Percentiles rank a stretch among this genome's conserved stretches.
phyloP scores from a whole-genome alignment of 257 asterid species.

The Nicotiana tomentosiformis region DNA sequence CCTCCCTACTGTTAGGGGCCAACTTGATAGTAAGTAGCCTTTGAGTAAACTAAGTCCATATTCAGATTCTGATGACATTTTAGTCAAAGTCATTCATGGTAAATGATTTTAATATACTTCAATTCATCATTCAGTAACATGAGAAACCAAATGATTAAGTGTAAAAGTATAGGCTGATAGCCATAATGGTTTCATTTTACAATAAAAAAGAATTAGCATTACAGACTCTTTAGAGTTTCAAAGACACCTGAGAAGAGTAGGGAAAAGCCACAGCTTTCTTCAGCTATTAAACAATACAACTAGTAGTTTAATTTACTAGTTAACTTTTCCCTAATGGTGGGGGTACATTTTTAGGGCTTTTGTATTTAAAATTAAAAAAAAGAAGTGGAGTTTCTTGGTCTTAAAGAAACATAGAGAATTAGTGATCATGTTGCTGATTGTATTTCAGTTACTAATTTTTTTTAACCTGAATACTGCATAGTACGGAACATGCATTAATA shows the following conservation, averaged over 20 bases:
- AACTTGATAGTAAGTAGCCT: neutral
- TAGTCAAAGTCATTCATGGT: neutral
- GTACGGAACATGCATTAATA: too few species aligned
- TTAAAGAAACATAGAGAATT: slow-evolving; percentile 3
- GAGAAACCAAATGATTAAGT: slow-evolving; percentile 6
- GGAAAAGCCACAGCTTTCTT: neutral
- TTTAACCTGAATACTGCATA: too few species aligned
- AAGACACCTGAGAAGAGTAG: slow-evolving; percentile 1
- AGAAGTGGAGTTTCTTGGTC: slow-evolving; percentile 6
- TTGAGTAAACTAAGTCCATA: neutral
- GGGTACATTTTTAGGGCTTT: neutral
- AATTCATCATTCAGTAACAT: slow-evolving; percentile 13
- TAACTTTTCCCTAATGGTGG: slow-evolving; percentile 18
- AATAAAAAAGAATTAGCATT: neutral
- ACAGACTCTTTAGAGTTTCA: neutral
- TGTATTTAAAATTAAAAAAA: neutral
- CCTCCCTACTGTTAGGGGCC: slow-evolving; percentile 16
- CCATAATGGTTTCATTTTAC: neutral
- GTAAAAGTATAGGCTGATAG: neutral
- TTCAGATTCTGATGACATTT: neutral
- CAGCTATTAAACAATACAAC: neutral
- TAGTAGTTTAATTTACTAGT: slow-evolving; percentile 3
- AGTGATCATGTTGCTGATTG: neutral
- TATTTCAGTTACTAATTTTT: neutral
- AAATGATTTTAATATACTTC: neutral